A percentile compares a stretch with the other conserved stretches of the same genome.
These are phyloP conservation scores for Aspergillus bridgeri DNA, from an alignment of 495 filamentous ascomycete species.

Conservation along the genomic window DNA sequence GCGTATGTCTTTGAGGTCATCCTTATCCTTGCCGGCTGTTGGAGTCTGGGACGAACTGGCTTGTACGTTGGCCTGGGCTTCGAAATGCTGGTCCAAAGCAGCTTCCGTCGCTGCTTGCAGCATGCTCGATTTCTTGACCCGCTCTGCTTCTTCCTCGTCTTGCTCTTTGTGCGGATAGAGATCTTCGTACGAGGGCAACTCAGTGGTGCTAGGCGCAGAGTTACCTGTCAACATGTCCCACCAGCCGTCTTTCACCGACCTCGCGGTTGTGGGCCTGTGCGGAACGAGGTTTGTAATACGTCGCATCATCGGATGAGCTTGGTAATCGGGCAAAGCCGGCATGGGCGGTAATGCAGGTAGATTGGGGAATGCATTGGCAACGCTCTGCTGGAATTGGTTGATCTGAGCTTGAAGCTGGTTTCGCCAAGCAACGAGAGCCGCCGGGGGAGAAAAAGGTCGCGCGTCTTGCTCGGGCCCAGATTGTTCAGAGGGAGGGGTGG, in stretches of 20 bases:
- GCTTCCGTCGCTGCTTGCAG: conserved; percentile 61
- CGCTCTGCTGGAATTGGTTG: conserved; percentile 73
- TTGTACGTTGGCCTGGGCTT: conserved; percentile 51
- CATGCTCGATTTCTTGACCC: conserved; percentile 60
- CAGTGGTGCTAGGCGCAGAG: conserved; percentile 40
- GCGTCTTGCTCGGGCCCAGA: conserved; percentile 27
- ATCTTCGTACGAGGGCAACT: conserved; percentile 78
- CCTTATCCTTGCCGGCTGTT: conserved; percentile 29
- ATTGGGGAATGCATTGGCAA: conserved; percentile 65
- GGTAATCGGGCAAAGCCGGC: conserved; percentile 67
- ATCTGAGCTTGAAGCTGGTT: conserved; percentile 75
- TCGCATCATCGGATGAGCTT: conserved; percentile 67
- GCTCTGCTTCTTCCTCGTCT: conserved; percentile 40
- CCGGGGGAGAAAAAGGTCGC: conserved; percentile 50
- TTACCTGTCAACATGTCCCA: conserved; percentile 61
- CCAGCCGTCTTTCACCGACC: conserved; percentile 57
- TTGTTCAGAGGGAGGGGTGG: conserved; percentile 25
- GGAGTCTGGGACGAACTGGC: conserved; percentile 49
- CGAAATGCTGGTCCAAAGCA: conserved; percentile 65
- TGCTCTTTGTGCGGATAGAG: conserved; percentile 60
- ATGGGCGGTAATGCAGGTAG: conserved; percentile 58
- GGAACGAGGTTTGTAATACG: conserved; percentile 73
- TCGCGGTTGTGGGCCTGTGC: conserved; percentile 44
- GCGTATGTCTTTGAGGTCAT: conserved; percentile 43
- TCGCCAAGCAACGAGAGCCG: conserved; percentile 67